Percentiles rank a stretch among this genome's conserved stretches.
Evolutionary conservation across 768 basidiomycete genomes (phyloP).

Genomic region (Clitopilus hobsonii): DNA sequence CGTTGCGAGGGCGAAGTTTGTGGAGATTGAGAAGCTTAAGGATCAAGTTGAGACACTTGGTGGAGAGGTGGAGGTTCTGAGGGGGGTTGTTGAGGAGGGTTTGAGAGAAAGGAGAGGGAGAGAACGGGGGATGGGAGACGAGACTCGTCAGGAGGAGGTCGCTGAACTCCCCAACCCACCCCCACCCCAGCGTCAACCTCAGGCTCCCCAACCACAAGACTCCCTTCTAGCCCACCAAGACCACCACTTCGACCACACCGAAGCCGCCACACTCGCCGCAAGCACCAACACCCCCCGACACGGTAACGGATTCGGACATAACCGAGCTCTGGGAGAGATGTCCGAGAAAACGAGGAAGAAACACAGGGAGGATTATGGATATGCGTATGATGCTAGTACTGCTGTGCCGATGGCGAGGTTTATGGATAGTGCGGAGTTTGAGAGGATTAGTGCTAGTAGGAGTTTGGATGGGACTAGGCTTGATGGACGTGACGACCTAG

Average conservation of each 20-base stretch:
- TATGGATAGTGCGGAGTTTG: slow-evolving; percentile 54
- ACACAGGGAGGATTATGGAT: slow-evolving; percentile 5
- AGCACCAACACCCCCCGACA: not conserved
- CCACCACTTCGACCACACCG: slow-evolving; percentile 2
- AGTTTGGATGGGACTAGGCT: slow-evolving; percentile 23
- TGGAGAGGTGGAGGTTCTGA: slow-evolving; percentile 83
- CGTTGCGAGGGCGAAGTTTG: slow-evolving; percentile 52
- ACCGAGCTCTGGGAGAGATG: slow-evolving; percentile 1
- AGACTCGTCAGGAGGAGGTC: slow-evolving; percentile 26
- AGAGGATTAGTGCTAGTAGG: slow-evolving; percentile 56
- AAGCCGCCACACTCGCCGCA: not conserved
- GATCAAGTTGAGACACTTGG: slow-evolving; percentile 78
- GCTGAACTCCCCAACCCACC: too few species aligned
- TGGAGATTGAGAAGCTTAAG: slow-evolving; percentile 64
- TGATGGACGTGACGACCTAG: slow-evolving; percentile 15
- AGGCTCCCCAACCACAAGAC: slow-evolving; percentile 18
- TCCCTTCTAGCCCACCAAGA: slow-evolving; percentile 8
- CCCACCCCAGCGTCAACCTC: too few species aligned
- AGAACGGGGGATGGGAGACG: not conserved
- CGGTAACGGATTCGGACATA: not conserved
- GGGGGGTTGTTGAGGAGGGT: slow-evolving; percentile 84
- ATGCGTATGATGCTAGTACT: not conserved
- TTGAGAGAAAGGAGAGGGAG: slow-evolving; percentile 61
- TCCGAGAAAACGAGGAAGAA: slow-evolving; percentile 23
- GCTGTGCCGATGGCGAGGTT: slow-evolving; percentile 26